Evolutionary conservation across 129 eudicot species (phyloP).

Genomic region (Lonicera japonica): DNA sequence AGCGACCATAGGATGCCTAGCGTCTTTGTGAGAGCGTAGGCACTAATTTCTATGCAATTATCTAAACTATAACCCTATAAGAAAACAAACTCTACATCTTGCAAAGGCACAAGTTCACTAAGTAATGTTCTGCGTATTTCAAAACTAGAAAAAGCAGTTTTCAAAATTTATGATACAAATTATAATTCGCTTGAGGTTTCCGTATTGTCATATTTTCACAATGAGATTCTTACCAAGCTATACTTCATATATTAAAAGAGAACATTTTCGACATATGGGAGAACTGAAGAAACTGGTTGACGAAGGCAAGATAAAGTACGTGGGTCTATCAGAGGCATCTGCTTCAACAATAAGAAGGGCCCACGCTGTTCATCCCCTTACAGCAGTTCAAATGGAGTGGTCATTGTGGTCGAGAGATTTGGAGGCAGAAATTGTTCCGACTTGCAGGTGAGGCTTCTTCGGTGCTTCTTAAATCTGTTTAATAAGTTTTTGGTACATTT

Average conservation of each 20-base stretch:
- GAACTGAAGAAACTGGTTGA: constrained; percentile 10
- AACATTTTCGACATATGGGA: not conserved
- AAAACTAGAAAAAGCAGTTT: no score
- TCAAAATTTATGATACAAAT: no score
- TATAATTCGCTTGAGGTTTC: no score
- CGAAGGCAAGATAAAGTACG: constrained; percentile 13
- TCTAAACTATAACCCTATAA: no score
- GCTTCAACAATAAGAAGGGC: constrained; percentile 28
- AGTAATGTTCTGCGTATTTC: no score
- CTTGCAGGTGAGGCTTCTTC: constrained; percentile 4
- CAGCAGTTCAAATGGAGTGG: constrained; percentile 15
- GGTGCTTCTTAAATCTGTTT: not conserved
- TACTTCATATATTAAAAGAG: no score
- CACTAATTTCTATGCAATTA: no score
- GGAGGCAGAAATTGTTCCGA: constrained; percentile 4
- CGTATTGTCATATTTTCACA: no score
- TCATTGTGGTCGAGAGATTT: not conserved
- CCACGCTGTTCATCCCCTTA: constrained; percentile 22
- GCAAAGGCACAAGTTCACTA: no score
- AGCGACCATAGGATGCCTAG: no score
- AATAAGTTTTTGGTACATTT: not conserved
- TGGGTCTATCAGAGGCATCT: constrained; percentile 23
- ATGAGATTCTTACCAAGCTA: not conserved
- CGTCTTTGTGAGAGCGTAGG: no score
- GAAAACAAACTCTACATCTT: no score